Evolutionary conservation across 2,329 filamentous ascomycete species (phyloP).

Genomic region (Hypoxylon sp.): DNA sequence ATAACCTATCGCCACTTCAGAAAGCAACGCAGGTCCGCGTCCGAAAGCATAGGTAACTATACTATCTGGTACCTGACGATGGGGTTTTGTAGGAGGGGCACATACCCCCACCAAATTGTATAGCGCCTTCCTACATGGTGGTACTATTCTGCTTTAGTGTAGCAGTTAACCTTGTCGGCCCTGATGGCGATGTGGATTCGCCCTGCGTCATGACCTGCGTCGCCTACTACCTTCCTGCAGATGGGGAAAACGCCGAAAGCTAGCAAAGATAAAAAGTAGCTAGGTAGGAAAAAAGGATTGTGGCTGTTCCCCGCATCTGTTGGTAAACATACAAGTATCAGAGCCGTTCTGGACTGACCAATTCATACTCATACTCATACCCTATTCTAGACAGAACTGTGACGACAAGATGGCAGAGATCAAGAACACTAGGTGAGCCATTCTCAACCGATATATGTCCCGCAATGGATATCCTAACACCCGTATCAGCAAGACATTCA

Average conservation of each 20-base stretch:
- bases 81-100: constrained; percentile 8
- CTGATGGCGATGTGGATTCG: constrained; percentile 24
- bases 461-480: constrained; percentile 11
- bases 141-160: constrained; percentile 3
- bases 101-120: constrained; percentile 9
- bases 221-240: constrained; percentile 1
- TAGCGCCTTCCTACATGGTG: background rate
- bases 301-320: constrained; percentile 2
- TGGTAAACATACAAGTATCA: constrained; percentile 26
- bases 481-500: constrained; percentile 66
- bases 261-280: no score
- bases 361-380: constrained; percentile 2
- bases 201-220: constrained; percentile 27
- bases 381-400: background rate
- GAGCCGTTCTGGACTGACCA: background rate
- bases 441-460: background rate
- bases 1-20: background rate
- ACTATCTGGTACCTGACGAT: background rate
- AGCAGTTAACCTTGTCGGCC: constrained; percentile 11
- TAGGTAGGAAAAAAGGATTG: constrained; percentile 34
- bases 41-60: background rate
- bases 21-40: background rate
- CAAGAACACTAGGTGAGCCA: constrained; percentile 46
- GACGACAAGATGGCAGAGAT: constrained; percentile 44
- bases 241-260: no score